Evolutionary conservation across 345 rosid species (phyloP), one percentile per base, ranked within the genome.

Genomic region (Cochlearia excelsa): DNA sequence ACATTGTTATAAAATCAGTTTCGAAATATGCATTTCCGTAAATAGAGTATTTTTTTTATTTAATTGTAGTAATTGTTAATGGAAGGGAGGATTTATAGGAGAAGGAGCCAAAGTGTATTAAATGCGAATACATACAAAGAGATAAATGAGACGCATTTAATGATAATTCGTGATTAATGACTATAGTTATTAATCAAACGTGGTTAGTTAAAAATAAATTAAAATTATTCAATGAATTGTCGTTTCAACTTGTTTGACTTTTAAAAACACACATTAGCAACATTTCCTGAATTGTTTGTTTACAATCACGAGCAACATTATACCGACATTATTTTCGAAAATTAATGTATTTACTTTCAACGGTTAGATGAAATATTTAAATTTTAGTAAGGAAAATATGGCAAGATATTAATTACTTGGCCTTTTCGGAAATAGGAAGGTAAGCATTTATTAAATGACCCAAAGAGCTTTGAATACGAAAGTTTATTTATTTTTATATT

Each of bases 401-500:
- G 73, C 26, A 5, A 39, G n/a, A 39, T 53, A 61, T 39, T 54
- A 69, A 55, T 55, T 50, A 44, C 55, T 56, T 62, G 53, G 57
- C 11, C 33, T 56, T 59, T 55, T 30, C 55, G 68, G 64, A 69
- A 63, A 69, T 55, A 55, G 68, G 68, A 69, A 63, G 68, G 64
- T 37, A 37, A 16, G 64, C 64, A 63, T 63, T 69, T 56, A 69
- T 41, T 46, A 69, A 49, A 52, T 47, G 39, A 61, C 40, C 63
- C 52, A 48, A 41, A 62, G 5, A 56, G 74, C 41, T 69, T 61
- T 62, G 57, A 55, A 62, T 61, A 47, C 23, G 37, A 60, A 39
- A 26, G 38, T 27, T 44, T 38, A 8, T 45, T 42, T 9, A 4
- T 51, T 2, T 34, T 51, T 2, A 33, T 2, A 33, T 2, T 33